These are phyloP conservation scores for Anthostomella pinea DNA, from an alignment of 2,329 filamentous ascomycete genomes.

Conservation along the genomic window DNA sequence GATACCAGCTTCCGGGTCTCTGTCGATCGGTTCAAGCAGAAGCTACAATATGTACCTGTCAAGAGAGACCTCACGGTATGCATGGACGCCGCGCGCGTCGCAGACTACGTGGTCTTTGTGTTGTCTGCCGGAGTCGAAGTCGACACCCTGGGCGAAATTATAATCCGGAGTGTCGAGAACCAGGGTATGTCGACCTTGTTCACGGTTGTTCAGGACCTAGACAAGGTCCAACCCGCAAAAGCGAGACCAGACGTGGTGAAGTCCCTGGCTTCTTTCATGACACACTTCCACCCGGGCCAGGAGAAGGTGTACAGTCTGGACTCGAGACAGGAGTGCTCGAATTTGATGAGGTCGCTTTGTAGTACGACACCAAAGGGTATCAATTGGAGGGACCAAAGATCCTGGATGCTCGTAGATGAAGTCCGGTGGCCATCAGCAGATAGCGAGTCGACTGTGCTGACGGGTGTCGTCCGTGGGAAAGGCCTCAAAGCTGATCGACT, in stretches of 20 bases:
- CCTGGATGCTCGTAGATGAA: conserved; percentile 90
- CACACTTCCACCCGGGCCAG: conserved; percentile 88
- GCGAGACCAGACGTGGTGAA: conserved; percentile 71
- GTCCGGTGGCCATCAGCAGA: conserved; percentile 65
- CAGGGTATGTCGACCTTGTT: conserved; percentile 94
- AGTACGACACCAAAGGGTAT: conserved; percentile 90
- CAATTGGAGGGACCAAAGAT: conserved; percentile 91
- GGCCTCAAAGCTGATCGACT: conserved; percentile 86
- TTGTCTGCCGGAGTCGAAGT: conserved; percentile 81
- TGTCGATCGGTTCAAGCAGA: conserved; percentile 93
- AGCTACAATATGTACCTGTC: conserved; percentile 77
- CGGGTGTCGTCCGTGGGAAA: conserved; percentile 81
- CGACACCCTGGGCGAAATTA: conserved; percentile 78
- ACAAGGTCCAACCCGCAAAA: conserved; percentile 76
- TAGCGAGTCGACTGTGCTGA: conserved; percentile 67
- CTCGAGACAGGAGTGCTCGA: conserved; percentile 84
- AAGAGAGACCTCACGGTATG: conserved; percentile 72
- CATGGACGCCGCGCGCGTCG: conserved; percentile 80
- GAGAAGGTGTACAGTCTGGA: conserved; percentile 90
- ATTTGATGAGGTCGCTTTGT: conserved; percentile 86
- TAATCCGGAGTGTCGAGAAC: conserved; percentile 83
- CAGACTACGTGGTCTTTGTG: conserved; percentile 87
- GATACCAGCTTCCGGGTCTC: conserved; percentile 62
- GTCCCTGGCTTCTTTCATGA: conserved; percentile 89
- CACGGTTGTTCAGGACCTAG: conserved; percentile 76